These are phyloP conservation scores for Prasinococcaceae sp. DNA, from an alignment of 139 green algal species.

Conservation along the genomic window DNA sequence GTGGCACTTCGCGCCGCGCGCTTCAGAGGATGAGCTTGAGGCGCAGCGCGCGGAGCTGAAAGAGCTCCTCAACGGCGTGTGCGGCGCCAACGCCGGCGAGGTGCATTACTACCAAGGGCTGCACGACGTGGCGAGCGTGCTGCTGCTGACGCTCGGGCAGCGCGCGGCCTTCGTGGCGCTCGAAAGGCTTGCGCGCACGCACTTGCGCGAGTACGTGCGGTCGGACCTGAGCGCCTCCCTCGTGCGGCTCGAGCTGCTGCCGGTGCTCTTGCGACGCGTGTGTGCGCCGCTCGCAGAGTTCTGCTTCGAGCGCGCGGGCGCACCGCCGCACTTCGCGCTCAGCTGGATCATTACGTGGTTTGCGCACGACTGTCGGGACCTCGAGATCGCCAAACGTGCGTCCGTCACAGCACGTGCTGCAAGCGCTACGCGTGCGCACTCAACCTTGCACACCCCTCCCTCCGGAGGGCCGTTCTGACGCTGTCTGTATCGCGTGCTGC, in stretches of 20 bases:
- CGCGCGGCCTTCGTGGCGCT: not conserved
- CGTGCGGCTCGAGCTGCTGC: not conserved
- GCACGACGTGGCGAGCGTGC: slow-evolving; percentile 17
- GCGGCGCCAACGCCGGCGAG: not conserved
- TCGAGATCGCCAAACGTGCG: no score
- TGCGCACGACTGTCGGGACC: no score
- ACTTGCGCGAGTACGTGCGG: slow-evolving; percentile 7
- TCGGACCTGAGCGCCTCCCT: not conserved
- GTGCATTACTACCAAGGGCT: slow-evolving; percentile 18
- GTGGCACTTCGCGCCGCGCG: no score
- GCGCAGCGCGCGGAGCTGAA: not conserved
- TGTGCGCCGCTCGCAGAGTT: no score
- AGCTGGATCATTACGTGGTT: slow-evolving; percentile 20
- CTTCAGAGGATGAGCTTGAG: no score
- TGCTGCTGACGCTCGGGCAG: slow-evolving; percentile 9
- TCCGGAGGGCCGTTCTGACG: no score
- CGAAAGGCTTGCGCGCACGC: not conserved
- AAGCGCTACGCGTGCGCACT: no score
- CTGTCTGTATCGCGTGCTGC: no score
- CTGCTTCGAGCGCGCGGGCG: no score
- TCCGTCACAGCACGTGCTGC: no score
- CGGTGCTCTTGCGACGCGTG: not conserved
- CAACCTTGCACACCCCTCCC: no score
- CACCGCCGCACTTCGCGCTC: slow-evolving; percentile 9
- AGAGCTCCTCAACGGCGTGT: not conserved